phyloP scores from a whole-genome alignment of 768 basidiomycete species.

The Leccinum aurantiacum region DNA sequence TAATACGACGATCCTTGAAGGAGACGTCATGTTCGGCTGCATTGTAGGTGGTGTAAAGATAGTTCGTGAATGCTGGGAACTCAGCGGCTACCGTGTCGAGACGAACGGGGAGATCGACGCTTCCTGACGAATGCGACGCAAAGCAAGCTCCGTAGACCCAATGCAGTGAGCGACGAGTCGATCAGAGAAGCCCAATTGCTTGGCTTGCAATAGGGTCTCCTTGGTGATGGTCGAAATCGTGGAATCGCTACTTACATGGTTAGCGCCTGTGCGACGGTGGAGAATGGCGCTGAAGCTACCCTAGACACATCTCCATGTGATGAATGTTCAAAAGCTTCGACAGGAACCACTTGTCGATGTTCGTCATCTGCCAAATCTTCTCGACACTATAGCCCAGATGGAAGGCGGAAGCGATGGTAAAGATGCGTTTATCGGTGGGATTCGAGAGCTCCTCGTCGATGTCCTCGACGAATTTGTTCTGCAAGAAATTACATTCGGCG shows the following conservation, averaged over 20 bases:
- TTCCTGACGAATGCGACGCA: conserved; percentile 88
- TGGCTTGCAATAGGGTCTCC: conserved; percentile 72
- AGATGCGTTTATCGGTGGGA: conserved; percentile 96
- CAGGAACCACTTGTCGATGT: conserved; percentile 99
- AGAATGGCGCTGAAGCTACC: conserved; percentile 44
- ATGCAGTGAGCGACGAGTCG: conserved; percentile 81
- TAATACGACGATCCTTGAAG: conserved; percentile 91
- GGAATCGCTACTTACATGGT: conserved; percentile 45
- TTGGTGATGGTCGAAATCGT: conserved; percentile 63
- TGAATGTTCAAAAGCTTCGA: conserved; percentile 83
- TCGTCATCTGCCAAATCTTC: conserved; percentile 96
- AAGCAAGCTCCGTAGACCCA: conserved; percentile 89
- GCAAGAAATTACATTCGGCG: background rate
- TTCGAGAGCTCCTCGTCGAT: conserved; percentile 92
- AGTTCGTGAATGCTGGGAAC: conserved; percentile 98
- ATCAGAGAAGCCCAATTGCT: conserved; percentile 96
- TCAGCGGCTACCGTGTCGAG: conserved; percentile 98
- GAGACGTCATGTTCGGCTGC: conserved; percentile 89
- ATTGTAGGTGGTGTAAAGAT: conserved; percentile 98
- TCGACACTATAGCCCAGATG: conserved; percentile 91
- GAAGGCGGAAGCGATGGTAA: conserved; percentile 94
- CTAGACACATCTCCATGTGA: conserved; percentile 73
- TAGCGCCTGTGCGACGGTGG: background rate
- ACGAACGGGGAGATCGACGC: conserved; percentile 81
- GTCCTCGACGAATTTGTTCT: conserved; percentile 88